Conservation (phyloP, 257 asterid species). For the Solanum appendiculatum region DNA sequence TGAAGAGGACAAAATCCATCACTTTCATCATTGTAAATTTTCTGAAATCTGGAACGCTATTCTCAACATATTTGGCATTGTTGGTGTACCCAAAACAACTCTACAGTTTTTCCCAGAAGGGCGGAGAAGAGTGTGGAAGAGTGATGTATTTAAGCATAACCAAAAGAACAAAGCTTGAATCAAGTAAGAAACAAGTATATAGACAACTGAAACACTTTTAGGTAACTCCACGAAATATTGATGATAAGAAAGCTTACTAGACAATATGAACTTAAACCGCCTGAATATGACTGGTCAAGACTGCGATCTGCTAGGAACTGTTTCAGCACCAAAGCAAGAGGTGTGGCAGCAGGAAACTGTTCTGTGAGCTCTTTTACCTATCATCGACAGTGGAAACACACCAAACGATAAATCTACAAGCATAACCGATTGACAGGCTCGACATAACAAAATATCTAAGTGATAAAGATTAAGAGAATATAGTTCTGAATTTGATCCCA, state of each 20-base stretch:
- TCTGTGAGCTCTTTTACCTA: constrained; percentile 95
- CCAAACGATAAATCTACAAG: neutral
- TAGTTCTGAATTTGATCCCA: constrained; percentile 1
- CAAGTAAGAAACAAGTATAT: neutral
- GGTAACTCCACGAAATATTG: neutral
- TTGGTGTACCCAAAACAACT: neutral
- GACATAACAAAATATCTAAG: neutral
- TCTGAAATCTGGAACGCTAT: neutral
- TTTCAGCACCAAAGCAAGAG: constrained; percentile 87
- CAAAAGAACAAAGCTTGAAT: neutral
- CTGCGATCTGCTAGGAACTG: constrained; percentile 98
- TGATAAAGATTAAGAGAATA: neutral
- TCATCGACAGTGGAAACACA: neutral
- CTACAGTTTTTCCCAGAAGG: neutral
- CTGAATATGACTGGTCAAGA: constrained; percentile 95
- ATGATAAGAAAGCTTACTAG: constrained; percentile 49
- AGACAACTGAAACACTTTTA: neutral
- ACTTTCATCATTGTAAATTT: neutral
- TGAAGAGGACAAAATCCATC: neutral
- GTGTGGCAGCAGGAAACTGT: constrained; percentile 85
- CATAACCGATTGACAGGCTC: neutral
- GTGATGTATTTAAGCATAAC: neutral
- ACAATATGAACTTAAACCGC: constrained; percentile 95
- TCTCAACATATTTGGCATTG: neutral
- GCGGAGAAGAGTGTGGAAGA: neutral